These are phyloP conservation scores for Chlamydomonas asymmetrica DNA, from an alignment of 139 green algal species.

Conservation along the genomic window DNA sequence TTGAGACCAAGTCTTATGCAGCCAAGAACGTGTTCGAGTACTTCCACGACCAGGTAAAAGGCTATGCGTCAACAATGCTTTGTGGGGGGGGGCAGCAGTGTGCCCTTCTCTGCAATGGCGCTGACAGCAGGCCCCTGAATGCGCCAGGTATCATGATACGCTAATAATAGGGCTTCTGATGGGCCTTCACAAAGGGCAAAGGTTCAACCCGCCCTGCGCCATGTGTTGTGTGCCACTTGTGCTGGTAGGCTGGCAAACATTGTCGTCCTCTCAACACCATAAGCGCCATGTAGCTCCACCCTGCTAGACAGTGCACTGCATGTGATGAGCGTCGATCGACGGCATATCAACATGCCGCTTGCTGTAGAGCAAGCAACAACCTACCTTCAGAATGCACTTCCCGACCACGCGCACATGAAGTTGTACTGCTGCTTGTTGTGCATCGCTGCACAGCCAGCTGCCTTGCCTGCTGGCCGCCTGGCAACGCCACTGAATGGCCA, in stretches of 20 bases:
- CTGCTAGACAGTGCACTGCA: not conserved
- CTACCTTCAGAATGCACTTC: not conserved
- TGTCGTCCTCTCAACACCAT: not conserved
- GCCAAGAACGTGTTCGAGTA: too few relatives aligned
- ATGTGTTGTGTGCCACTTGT: too few relatives aligned
- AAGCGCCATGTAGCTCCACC: not conserved
- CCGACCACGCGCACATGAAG: not conserved
- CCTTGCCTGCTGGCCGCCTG: not conserved
- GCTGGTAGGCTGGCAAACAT: not conserved
- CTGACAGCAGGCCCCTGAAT: too few relatives aligned
- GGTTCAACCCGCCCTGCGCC: too few relatives aligned
- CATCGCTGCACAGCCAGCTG: not conserved
- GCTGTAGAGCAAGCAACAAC: not conserved
- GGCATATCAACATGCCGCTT: not conserved
- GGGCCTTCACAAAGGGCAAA: too few relatives aligned
- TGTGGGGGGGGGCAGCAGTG: too few relatives aligned
- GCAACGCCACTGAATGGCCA: not conserved
- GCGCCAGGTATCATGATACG: too few relatives aligned
- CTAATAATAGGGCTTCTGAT: too few relatives aligned
- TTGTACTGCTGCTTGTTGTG: not conserved
- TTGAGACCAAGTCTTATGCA: too few relatives aligned
- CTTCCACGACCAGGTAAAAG: too few relatives aligned
- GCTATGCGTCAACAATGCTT: too few relatives aligned
- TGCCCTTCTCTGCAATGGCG: too few relatives aligned
- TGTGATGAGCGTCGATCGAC: not conserved